Evolutionary conservation across 2,329 filamentous ascomycete genomes (phyloP), one percentile per base, ranked within the genome.

Genomic region (Beauveria australis): DNA sequence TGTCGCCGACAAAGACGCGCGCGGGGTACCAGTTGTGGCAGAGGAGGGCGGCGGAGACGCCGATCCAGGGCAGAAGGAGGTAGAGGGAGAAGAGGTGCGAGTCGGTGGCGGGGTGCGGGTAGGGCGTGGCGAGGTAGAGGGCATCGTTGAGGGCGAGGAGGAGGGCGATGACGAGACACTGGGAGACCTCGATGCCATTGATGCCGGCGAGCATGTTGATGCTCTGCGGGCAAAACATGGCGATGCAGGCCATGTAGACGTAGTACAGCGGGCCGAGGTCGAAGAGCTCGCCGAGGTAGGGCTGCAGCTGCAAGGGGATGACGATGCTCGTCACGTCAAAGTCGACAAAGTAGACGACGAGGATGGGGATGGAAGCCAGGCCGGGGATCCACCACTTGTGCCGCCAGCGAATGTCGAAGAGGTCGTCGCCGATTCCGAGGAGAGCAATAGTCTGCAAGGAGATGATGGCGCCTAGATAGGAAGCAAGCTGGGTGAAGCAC

Each of bases 181-280:
- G 94, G 12, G 89, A 86, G 60, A 97, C 94, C 74, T 99, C 94
- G 72, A 99, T 94, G 60, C 94, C 94, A 74, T 99, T 99, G 75
- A 99, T 91, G n/a, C 94, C 94, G 0, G 94, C 94, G n/a, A 99
- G 80, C 76, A 99, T 99, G 79, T 99, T 99, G 83, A 99, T 99
- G 74, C 91, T 92, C 77, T 99, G 97, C 7, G 94, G 92, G 67
- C 92, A 96, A 79, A 99, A 99, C 74, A 99, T 99, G 71, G 93
- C 90, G 66, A 99, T 84, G 61, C 89, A 88, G 57, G 91, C 91
- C 94, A 99, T 99, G 81, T 97, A 99, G 70, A 88, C 78, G 77
- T 99, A 99, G 82, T 99, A 99, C 61, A 91, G 77, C 72, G 84
- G 75, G 37, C 88, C 89, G 8, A 97, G 84, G 72, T 97, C 87